A percentile compares a stretch with the other conserved stretches of the same genome.
phyloP scores from a whole-genome alignment of 164 flowering plant species.

The Paratinospora sagittata region DNA sequence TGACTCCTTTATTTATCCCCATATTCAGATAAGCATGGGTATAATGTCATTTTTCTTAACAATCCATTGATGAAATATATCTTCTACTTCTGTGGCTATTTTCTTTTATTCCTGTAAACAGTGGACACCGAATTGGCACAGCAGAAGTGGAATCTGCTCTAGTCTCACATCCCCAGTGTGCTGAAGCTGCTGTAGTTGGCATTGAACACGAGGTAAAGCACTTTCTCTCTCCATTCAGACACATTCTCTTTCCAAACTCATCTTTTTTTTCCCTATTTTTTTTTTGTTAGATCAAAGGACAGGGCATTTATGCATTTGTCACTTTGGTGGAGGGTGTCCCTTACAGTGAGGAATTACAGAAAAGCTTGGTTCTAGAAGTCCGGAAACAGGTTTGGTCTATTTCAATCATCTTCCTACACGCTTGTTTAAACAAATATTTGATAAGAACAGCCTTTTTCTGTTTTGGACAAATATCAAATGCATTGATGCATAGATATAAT shows the following conservation, averaged over 20 bases:
- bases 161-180: constrained; percentile 94
- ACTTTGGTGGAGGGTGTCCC: constrained; percentile 86
- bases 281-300: constrained; percentile 82
- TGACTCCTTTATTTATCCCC: not conserved
- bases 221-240: not conserved
- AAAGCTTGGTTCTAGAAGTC: constrained; percentile 65
- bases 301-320: constrained; percentile 94
- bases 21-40: not conserved
- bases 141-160: constrained; percentile 99
- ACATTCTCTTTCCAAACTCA: not conserved
- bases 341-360: constrained; percentile 87
- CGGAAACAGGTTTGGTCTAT: constrained; percentile 66
- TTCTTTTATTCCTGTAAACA: constrained; percentile 21
- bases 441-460: too few species aligned
- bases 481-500: not conserved
- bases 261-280: not conserved
- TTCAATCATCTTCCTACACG: not conserved
- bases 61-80: not conserved
- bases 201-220: constrained; percentile 91
- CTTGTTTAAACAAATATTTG: not conserved
- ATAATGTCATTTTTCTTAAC: not conserved
- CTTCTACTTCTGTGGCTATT: not conserved
- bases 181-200: constrained; percentile 99
- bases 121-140: constrained; percentile 99
- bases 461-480: not conserved